These are phyloP conservation scores for Ophiostoma triangulosporum DNA, from an alignment of 2,329 filamentous ascomycete species.

Conservation along the genomic window DNA sequence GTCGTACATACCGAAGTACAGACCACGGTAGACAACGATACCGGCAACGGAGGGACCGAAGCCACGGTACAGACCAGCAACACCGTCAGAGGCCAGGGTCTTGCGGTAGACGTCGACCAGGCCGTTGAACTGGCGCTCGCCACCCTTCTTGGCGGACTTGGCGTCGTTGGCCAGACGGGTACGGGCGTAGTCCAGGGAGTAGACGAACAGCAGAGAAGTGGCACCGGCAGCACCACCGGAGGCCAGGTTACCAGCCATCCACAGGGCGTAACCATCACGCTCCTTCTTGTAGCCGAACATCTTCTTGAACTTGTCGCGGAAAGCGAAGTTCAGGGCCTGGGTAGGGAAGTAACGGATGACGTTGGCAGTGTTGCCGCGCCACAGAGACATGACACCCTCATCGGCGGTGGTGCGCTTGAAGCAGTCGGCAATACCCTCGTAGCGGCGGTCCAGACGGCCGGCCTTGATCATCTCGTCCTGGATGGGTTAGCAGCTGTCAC, in stretches of 20 bases:
- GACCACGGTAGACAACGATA: constrained; percentile 99
- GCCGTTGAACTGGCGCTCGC: constrained; percentile 99
- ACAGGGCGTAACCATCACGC: constrained; percentile 92
- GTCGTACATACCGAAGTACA: constrained; percentile 99
- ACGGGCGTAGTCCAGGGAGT: constrained; percentile 99
- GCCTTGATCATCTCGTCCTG: constrained; percentile 99
- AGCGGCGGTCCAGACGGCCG: constrained; percentile 96
- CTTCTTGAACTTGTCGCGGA: constrained; percentile 99
- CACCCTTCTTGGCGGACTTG: constrained; percentile 94
- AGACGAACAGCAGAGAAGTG: constrained; percentile 99
- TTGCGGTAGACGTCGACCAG: constrained; percentile 99
- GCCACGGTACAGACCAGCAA: constrained; percentile 99
- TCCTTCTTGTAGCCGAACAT: constrained; percentile 99
- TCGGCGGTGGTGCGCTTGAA: constrained; percentile 81
- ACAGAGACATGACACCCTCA: constrained; percentile 91
- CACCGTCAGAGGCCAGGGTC: constrained; percentile 96
- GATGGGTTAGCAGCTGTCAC: constrained; percentile 24
- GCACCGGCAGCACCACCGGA: constrained; percentile 99
- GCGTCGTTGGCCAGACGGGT: constrained; percentile 99
- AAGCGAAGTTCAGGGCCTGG: constrained; percentile 99
- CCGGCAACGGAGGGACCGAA: constrained; percentile 98
- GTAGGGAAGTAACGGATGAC: constrained; percentile 99
- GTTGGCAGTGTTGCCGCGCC: constrained; percentile 99
- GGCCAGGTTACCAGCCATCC: constrained; percentile 99
- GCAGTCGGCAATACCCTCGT: constrained; percentile 87